A percentile compares a stretch with the other conserved stretches of the same genome.
These are phyloP conservation scores for Myxozyma geophila DNA, from an alignment of 805 yeast genomes.

Conservation along the genomic window DNA sequence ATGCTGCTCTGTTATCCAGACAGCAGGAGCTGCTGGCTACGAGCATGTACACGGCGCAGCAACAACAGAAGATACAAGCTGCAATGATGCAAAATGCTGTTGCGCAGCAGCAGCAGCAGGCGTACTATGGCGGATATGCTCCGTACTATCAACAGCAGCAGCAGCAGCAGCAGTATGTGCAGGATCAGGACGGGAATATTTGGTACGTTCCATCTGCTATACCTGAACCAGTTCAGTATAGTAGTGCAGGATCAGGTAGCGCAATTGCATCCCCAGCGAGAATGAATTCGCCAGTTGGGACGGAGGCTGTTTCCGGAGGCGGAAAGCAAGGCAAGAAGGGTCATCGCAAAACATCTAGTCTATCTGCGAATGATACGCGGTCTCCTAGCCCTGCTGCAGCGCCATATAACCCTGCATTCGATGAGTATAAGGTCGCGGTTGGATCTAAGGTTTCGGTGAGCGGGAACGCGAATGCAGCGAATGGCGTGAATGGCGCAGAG, in stretches of 20 bases:
- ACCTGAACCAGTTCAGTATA: slow-evolving; percentile 6
- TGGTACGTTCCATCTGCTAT: slow-evolving; percentile 17
- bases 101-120: slow-evolving; percentile 36
- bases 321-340: neutral
- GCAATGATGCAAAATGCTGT: slow-evolving; percentile 39
- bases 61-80: slow-evolving; percentile 44
- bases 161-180: slow-evolving; percentile 22
- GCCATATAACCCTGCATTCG: slow-evolving; percentile 16
- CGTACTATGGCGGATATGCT: neutral
- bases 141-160: slow-evolving; percentile 5
- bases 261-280: slow-evolving; percentile 18
- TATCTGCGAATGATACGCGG: slow-evolving; percentile 1
- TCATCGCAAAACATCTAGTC: slow-evolving; percentile 5
- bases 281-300: neutral
- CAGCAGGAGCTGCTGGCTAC: slow-evolving; percentile 46
- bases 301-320: neutral
- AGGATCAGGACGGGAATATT: slow-evolving; percentile 27
- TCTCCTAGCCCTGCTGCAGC: slow-evolving; percentile 8
- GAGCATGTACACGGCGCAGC: slow-evolving; percentile 43
- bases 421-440: slow-evolving; percentile 26
- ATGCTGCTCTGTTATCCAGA: slow-evolving; percentile 44
- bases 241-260: neutral
- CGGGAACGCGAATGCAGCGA: neutral
- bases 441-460: slow-evolving; percentile 11
- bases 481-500: slow-evolving; percentile 8